Evolutionary conservation across 2,329 filamentous ascomycete genomes (phyloP), one percentile per base, ranked within the genome.

Genomic region (Sporothrix schenckii): DNA sequence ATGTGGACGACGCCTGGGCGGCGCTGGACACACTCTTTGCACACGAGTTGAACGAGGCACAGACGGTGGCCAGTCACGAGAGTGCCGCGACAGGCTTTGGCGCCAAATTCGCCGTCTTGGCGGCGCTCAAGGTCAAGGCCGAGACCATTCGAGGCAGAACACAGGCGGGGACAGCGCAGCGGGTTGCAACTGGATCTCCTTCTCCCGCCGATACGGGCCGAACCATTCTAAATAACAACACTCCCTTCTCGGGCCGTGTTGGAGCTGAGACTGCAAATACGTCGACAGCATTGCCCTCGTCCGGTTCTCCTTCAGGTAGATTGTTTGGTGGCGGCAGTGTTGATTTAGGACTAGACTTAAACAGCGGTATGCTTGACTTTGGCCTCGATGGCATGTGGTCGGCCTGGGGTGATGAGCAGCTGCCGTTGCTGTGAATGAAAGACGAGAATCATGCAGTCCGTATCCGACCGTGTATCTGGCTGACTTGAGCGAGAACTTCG

Each of bases 91-190:
- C 44, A 2, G 47, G 65, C 13, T 39, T 67, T 54, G 65, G 65
- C 27, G 53, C 49, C 65, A 53, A 53, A 27, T 53, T 53, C 39
- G 65, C 65, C 47, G 65, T 67, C 47, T 44, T 67, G 47, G 65
- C 50, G 10, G 65, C 65, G 16, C 65, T 67, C 65, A 54, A 67
- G 34, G 49, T 30, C 49, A 67, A 67, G 65, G 65, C 65, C 44
- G 61, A 66, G 27, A 16, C 61, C 24, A 50, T 66, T 50, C 24
- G 47, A 52, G 60, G 41, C 41, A 65, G 9, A 65, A 30, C 49
- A 21, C 60, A 65, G 21, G 60, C 60, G 41, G 60, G 60, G 16
- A 19, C 14, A 4, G 16, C 6, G 44, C 44, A 49, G 44, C 34
- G 7, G 44, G 14, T 49, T 14, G 14, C 16, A 14, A 19, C 44